These are phyloP conservation scores for Pythium brassicae DNA, from an alignment of 352 stramenopile genomes.

Conservation along the genomic window DNA sequence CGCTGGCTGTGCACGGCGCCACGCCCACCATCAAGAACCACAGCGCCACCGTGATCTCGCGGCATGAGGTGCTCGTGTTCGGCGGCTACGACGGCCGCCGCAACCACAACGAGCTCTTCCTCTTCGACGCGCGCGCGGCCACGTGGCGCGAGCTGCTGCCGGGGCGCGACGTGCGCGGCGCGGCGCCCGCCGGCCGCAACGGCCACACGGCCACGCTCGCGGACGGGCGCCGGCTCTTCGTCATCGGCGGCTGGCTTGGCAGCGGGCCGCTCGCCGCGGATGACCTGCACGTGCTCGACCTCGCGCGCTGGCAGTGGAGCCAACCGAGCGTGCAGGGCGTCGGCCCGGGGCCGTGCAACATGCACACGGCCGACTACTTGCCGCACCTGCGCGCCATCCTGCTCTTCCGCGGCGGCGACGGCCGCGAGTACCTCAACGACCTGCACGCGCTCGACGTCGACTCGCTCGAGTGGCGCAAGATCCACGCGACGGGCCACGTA, in stretches of 20 bases:
- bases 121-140: slow-evolving; percentile 80
- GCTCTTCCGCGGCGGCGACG: slow-evolving; percentile 93
- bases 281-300: slow-evolving; percentile 91
- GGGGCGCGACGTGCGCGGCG: slow-evolving; percentile 34
- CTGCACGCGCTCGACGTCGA: slow-evolving; percentile 91
- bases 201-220: slow-evolving; percentile 94
- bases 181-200: slow-evolving; percentile 85
- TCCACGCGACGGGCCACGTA: slow-evolving; percentile 67
- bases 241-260: slow-evolving; percentile 94
- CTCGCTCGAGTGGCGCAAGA: slow-evolving; percentile 80
- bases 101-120: slow-evolving; percentile 93
- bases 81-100: slow-evolving; percentile 93
- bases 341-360: slow-evolving; percentile 91
- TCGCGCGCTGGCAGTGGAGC: slow-evolving; percentile 65
- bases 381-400: slow-evolving; percentile 78
- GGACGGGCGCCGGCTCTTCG: slow-evolving; percentile 79
- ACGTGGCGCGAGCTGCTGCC: slow-evolving; percentile 55
- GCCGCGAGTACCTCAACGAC: slow-evolving; percentile 95
- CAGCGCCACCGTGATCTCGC: slow-evolving; percentile 61
- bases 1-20: slow-evolving; percentile 30
- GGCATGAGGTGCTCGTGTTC: slow-evolving; percentile 78
- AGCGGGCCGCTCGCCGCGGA: slow-evolving; percentile 88
- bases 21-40: slow-evolving; percentile 87
- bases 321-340: slow-evolving; percentile 37
- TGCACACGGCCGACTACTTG: slow-evolving; percentile 96